Percentiles rank a stretch among this genome's conserved stretches.
phyloP scores from a whole-genome alignment of 2,329 filamentous ascomycete species.

The Dothidotthia symphoricarpi region DNA sequence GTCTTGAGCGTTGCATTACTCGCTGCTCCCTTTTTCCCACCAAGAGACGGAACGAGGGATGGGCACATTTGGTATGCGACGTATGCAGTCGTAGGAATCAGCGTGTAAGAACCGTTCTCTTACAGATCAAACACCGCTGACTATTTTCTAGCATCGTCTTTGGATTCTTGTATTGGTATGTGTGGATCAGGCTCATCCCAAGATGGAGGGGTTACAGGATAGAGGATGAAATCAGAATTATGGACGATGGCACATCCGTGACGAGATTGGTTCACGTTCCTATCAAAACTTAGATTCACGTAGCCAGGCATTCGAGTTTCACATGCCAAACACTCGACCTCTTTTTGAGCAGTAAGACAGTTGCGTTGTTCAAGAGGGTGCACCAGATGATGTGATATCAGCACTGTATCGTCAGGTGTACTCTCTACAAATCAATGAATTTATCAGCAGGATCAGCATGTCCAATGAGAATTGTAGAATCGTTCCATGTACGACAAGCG shows the following conservation, averaged over 20 bases:
- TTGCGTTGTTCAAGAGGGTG: neutral
- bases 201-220: slow-evolving; percentile 59
- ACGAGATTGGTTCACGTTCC: slow-evolving; percentile 53
- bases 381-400: neutral
- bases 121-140: too few relatives aligned
- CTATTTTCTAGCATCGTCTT: slow-evolving; percentile 52
- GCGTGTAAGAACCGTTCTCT: slow-evolving; percentile 47
- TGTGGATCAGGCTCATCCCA: slow-evolving; percentile 64
- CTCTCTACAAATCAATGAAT: neutral
- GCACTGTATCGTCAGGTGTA: neutral
- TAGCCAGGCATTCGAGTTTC: too few relatives aligned
- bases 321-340: too few relatives aligned
- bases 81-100: slow-evolving; percentile 53
- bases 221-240: slow-evolving; percentile 59
- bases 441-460: neutral
- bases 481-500: neutral
- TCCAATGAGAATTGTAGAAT: too few relatives aligned
- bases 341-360: too few relatives aligned
- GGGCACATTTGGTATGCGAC: slow-evolving; percentile 51
- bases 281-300: slow-evolving; percentile 1
- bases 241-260: slow-evolving; percentile 66
- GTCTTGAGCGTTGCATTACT: slow-evolving; percentile 56
- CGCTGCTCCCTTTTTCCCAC: slow-evolving; percentile 62
- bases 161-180: slow-evolving; percentile 65
- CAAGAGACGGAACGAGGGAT: slow-evolving; percentile 32